These are phyloP conservation scores for Cladosporium cucumerinum DNA, from an alignment of 2,329 filamentous ascomycete species.

Conservation along the genomic window DNA sequence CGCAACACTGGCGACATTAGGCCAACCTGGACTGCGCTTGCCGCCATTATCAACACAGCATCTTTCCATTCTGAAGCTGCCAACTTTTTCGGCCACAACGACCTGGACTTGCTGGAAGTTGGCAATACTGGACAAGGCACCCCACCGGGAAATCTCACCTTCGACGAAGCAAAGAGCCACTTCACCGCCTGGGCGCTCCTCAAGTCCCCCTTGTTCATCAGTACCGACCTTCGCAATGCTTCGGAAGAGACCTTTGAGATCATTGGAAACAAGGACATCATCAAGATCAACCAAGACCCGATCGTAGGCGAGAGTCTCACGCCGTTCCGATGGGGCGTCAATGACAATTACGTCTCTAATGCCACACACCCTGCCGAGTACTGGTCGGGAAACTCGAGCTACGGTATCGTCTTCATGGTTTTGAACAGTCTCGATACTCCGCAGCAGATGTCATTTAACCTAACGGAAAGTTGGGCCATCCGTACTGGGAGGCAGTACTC, in stretches of 20 bases:
- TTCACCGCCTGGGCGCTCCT: conserved; percentile 25
- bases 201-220: conserved; percentile 25
- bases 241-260: conserved; percentile 25
- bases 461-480: conserved; percentile 29
- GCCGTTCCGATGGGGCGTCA: conserved; percentile 25
- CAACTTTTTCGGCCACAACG: conserved; percentile 25
- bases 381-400: conserved; percentile 28
- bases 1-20: conserved; percentile 25
- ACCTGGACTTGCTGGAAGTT: conserved; percentile 26
- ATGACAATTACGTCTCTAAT: conserved; percentile 25
- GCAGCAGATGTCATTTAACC: conserved; percentile 24
- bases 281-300: conserved; percentile 30
- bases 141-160: conserved; percentile 28
- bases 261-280: conserved; percentile 25
- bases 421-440: conserved; percentile 25
- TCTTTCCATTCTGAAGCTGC: conserved; percentile 25
- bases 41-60: conserved; percentile 27
- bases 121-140: conserved; percentile 28
- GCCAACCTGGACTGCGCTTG: conserved; percentile 27
- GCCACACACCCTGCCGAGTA: conserved; percentile 25
- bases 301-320: conserved; percentile 23
- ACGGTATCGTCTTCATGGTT: conserved; percentile 29
- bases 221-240: conserved; percentile 25
- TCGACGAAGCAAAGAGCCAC: conserved; percentile 22
- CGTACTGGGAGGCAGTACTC: conserved; percentile 25